These are phyloP conservation scores for Globisporangium cederbergense DNA, from an alignment of 352 stramenopile species.

Conservation along the genomic window DNA sequence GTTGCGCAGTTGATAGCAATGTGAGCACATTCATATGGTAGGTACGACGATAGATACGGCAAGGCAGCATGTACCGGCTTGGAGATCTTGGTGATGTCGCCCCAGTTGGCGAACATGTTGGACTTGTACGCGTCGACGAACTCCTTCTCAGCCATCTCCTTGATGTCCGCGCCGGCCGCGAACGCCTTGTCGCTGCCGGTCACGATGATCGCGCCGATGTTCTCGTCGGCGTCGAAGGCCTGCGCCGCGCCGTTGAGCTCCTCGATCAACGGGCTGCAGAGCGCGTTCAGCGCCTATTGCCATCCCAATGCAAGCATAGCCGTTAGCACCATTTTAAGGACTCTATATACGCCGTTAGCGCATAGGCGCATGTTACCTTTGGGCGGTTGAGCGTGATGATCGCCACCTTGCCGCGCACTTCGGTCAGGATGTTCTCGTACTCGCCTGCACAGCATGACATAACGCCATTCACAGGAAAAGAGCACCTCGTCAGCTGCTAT, in stretches of 20 bases:
- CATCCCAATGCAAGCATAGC: not conserved
- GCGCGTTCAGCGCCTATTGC: slow-evolving; percentile 91
- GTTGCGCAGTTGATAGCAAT: not conserved
- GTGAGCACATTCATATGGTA: not conserved
- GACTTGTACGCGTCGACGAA: slow-evolving; percentile 93
- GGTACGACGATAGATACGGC: not conserved
- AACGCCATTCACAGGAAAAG: not conserved
- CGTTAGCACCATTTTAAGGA: not conserved
- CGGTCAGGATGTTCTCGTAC: slow-evolving; percentile 86
- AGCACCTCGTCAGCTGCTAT: not conserved
- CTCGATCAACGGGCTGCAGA: slow-evolving; percentile 93
- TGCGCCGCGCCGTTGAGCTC: slow-evolving; percentile 94
- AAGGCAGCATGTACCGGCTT: slow-evolving; percentile 71
- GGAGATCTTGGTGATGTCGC: slow-evolving; percentile 91
- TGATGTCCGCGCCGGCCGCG: slow-evolving; percentile 95
- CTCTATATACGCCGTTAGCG: not conserved
- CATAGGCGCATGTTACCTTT: slow-evolving; percentile 50
- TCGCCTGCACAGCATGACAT: slow-evolving; percentile 32
- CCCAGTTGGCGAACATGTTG: slow-evolving; percentile 98
- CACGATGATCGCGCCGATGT: slow-evolving; percentile 94
- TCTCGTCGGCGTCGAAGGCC: slow-evolving; percentile 91
- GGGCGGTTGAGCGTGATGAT: slow-evolving; percentile 96
- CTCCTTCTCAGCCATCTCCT: slow-evolving; percentile 93
- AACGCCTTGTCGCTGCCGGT: slow-evolving; percentile 97
- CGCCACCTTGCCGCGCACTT: slow-evolving; percentile 88